These are phyloP conservation scores for Hawksworthiomyces lignivorus DNA, from an alignment of 2,329 filamentous ascomycete species.

Conservation along the genomic window DNA sequence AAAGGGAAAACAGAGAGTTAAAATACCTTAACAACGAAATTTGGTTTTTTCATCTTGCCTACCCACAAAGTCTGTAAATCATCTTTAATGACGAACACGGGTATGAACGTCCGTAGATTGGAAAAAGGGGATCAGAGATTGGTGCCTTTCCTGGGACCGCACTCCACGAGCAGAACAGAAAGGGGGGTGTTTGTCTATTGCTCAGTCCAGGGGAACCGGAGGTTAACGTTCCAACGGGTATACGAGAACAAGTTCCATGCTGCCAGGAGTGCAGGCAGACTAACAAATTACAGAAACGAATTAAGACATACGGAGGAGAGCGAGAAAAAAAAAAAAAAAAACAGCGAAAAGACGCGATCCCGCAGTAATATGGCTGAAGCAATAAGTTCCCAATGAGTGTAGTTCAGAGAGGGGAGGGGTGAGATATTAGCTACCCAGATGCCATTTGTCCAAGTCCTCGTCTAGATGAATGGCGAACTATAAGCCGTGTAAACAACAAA, in stretches of 20 bases:
- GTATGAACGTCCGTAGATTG: conserved; percentile 7
- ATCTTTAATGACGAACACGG: conserved; percentile 4
- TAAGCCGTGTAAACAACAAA: too few species aligned
- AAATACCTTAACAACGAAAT: conserved; percentile 1
- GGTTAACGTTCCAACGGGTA: neutral
- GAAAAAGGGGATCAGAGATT: conserved; percentile 5
- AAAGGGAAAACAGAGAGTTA: neutral
- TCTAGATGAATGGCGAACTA: too few species aligned
- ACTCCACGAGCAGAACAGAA: too few species aligned
- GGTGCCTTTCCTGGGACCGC: neutral
- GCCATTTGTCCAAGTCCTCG: too few species aligned
- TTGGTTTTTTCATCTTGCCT: neutral
- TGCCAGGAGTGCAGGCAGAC: neutral
- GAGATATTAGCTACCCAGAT: too few species aligned
- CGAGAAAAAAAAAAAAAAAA: neutral
- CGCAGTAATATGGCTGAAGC: conserved; percentile 9
- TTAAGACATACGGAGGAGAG: too few species aligned
- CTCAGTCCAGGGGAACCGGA: neutral
- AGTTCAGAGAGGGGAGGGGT: neutral
- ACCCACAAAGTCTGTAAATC: neutral
- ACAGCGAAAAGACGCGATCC: neutral
- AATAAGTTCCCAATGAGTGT: neutral
- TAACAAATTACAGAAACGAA: too few species aligned
- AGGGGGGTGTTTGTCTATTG: neutral
- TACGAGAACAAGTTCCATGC: neutral